These are phyloP conservation scores for Magnolia officinalis DNA, from an alignment of 164 flowering plant species.

Conservation along the genomic window DNA sequence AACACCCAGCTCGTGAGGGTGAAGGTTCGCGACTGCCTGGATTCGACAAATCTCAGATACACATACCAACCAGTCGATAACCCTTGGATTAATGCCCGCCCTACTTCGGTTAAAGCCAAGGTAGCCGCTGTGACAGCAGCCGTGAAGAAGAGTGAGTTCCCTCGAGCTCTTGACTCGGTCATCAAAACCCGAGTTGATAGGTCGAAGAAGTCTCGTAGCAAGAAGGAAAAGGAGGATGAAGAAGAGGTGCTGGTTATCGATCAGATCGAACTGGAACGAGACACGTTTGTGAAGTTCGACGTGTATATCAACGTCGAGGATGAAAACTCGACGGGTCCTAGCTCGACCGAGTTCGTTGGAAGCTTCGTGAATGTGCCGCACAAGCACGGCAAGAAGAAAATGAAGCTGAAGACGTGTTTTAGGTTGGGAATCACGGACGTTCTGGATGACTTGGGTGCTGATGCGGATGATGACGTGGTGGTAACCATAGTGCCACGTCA, in stretches of 20 bases:
- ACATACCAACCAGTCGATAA: slow-evolving; percentile 43
- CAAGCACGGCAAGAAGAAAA: slow-evolving; percentile 5
- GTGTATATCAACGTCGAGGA: slow-evolving; percentile 54
- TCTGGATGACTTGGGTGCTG: slow-evolving; percentile 45
- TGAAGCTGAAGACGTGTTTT: slow-evolving; percentile 15
- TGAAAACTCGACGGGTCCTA: slow-evolving; percentile 23
- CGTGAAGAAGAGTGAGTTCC: slow-evolving; percentile 38
- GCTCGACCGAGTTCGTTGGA: slow-evolving; percentile 49
- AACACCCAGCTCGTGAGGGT: slow-evolving; percentile 30
- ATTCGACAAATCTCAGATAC: slow-evolving; percentile 32
- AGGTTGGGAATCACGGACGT: slow-evolving; percentile 24
- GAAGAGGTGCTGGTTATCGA: slow-evolving; percentile 19
- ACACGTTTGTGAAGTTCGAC: slow-evolving; percentile 51
- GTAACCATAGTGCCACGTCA: slow-evolving; percentile 13
- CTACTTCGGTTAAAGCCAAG: neutral
- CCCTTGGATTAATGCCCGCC: slow-evolving; percentile 41
- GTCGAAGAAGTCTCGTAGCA: slow-evolving; percentile 50
- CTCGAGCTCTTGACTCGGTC: slow-evolving; percentile 24
- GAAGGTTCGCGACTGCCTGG: slow-evolving; percentile 36
- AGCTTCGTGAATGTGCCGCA: slow-evolving; percentile 53
- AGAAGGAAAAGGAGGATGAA: slow-evolving; percentile 46
- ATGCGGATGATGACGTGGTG: slow-evolving; percentile 28
- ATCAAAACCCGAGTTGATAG: slow-evolving; percentile 34
- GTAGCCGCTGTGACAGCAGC: slow-evolving; percentile 20
- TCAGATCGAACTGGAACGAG: slow-evolving; percentile 24